phyloP scores from a whole-genome alignment of 331 rosid genomes.

The Malus hybrid region DNA sequence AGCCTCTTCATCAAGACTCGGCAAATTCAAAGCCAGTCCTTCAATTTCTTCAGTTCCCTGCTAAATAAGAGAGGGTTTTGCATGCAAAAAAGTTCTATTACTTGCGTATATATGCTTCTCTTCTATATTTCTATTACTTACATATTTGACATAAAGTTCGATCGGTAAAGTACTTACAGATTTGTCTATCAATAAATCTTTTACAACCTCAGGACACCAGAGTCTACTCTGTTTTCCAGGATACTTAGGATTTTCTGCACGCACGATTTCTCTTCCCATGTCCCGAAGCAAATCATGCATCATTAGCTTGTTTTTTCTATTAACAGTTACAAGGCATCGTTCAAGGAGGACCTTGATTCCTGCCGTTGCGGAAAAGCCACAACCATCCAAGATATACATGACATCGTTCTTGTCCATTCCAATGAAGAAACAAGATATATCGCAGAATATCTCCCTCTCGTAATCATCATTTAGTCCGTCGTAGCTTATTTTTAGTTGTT shows the following conservation, averaged over 20 bases:
- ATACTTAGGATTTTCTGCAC: neutral
- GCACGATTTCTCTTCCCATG: constrained; percentile 25
- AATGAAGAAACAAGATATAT: constrained; percentile 23
- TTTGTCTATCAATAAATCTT: neutral
- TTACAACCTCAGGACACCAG: neutral
- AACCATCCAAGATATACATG: neutral
- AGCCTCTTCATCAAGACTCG: neutral
- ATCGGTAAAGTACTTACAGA: neutral
- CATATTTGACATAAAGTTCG: neutral
- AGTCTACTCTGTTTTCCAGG: constrained; percentile 5
- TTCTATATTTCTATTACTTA: too few species aligned
- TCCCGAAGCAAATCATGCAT: constrained; percentile 29
- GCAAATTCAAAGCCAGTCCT: neutral
- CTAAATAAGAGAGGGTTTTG: neutral
- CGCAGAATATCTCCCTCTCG: constrained; percentile 18
- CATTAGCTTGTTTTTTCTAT: constrained; percentile 2
- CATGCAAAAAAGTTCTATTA: neutral
- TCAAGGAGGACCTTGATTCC: constrained; percentile 17
- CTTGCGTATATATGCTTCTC: neutral
- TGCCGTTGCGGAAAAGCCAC: neutral
- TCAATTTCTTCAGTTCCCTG: constrained; percentile 14
- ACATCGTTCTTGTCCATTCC: constrained; percentile 15
- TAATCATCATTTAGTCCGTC: constrained; percentile 15
- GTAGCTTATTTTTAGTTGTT: constrained; percentile 17
- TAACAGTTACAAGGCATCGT: constrained; percentile 4